phyloP scores from a whole-genome alignment of 805 yeast species.

The Myxozyma geophila region DNA sequence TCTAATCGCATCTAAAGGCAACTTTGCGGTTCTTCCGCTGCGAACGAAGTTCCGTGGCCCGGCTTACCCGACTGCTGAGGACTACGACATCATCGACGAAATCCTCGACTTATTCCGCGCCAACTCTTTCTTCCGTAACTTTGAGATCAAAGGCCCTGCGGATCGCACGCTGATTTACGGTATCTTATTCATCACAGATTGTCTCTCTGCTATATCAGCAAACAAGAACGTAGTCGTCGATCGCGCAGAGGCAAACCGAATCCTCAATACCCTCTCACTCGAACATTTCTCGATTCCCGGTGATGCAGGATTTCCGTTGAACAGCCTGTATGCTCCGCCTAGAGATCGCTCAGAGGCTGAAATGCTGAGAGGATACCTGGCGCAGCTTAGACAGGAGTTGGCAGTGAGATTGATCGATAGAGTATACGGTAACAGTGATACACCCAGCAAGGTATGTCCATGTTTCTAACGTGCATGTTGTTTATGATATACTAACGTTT shows the following conservation, averaged over 20 bases:
- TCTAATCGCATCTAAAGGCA: constrained; percentile 53
- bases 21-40: constrained; percentile 82
- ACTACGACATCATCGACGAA: constrained; percentile 92
- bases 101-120: constrained; percentile 89
- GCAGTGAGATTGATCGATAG: constrained; percentile 77
- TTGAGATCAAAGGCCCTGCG: constrained; percentile 94
- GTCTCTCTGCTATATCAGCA: constrained; percentile 66
- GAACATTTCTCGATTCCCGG: constrained; percentile 94
- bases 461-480: not conserved
- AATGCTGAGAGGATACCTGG: constrained; percentile 75
- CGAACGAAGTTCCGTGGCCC: constrained; percentile 89
- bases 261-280: constrained; percentile 81
- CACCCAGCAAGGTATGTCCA: constrained; percentile 66
- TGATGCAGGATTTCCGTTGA: constrained; percentile 91
- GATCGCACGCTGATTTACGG: constrained; percentile 94
- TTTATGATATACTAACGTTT: not conserved
- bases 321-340: constrained; percentile 76
- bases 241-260: constrained; percentile 47
- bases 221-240: constrained; percentile 43
- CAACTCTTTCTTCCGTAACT: constrained; percentile 93
- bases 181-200: constrained; percentile 83
- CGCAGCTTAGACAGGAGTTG: constrained; percentile 94
- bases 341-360: constrained; percentile 75
- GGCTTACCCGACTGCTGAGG: constrained; percentile 71
- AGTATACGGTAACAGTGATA: constrained; percentile 58